Conservation (phyloP, 805 yeast species). For the Vanderwaltozyma polyspora region DNA sequence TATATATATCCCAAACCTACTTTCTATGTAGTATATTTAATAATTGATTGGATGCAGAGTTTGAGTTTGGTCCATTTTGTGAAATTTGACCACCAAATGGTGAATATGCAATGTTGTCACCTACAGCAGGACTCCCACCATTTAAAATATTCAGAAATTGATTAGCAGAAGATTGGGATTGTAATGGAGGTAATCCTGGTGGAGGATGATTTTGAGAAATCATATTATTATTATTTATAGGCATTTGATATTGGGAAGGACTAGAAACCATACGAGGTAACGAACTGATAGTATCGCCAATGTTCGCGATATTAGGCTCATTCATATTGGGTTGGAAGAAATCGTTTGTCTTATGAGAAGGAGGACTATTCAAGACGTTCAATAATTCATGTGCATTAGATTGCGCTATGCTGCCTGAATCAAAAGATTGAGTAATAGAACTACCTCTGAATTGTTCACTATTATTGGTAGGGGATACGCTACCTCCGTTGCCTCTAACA, state of each 20-base stretch:
- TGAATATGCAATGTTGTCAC: no score
- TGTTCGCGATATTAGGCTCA: neutral
- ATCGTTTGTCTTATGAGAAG: neutral
- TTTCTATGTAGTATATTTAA: conserved; percentile 16
- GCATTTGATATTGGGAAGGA: neutral
- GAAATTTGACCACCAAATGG: no score
- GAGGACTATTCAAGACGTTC: neutral
- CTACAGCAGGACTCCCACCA: neutral
- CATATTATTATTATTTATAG: no score
- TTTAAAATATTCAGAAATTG: conserved; percentile 8
- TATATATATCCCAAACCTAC: neutral
- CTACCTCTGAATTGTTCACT: neutral
- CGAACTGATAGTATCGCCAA: neutral
- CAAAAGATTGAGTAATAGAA: neutral
- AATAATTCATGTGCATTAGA: neutral
- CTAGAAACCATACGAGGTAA: neutral
- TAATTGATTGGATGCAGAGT: conserved; percentile 16
- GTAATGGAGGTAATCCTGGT: neutral
- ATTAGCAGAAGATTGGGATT: neutral
- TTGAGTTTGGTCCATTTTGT: neutral
- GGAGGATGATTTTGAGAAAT: no score
- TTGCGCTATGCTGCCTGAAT: neutral
- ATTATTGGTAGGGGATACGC: no score
- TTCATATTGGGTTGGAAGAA: neutral
- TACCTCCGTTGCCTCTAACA: no score